These are phyloP conservation scores for Barnettozyma siamensis DNA, from an alignment of 805 yeast genomes.

Conservation along the genomic window DNA sequence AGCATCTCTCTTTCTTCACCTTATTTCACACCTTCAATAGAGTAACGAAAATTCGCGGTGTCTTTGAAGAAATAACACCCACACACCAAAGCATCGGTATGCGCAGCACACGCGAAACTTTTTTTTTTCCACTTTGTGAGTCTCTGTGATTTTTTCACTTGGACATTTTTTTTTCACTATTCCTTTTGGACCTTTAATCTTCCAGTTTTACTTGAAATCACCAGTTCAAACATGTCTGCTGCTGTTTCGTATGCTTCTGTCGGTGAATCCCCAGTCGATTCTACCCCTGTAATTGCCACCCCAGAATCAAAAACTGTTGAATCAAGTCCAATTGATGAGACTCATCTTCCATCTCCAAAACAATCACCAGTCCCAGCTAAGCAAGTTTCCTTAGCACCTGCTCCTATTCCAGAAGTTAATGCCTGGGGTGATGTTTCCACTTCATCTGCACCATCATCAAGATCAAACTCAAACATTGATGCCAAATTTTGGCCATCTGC, in stretches of 20 bases:
- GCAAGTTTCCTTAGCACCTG: slow-evolving; percentile 44
- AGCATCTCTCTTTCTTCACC: neutral
- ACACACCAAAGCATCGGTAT: slow-evolving; percentile 2
- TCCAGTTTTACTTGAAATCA: neutral
- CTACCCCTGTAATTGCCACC: slow-evolving; percentile 19
- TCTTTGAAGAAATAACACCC: neutral
- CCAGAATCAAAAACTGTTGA: slow-evolving; percentile 13
- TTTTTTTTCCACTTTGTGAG: neutral
- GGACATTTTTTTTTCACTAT: slow-evolving; percentile 1
- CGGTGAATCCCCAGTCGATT: slow-evolving; percentile 11
- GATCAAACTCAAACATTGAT: slow-evolving; percentile 22
- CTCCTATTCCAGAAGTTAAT: slow-evolving; percentile 56
- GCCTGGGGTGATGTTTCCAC: slow-evolving; percentile 48
- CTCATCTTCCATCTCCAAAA: slow-evolving; percentile 26
- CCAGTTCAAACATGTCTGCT: slow-evolving; percentile 6
- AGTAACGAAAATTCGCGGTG: neutral
- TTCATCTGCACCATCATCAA: slow-evolving; percentile 22
- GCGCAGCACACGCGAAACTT: slow-evolving; percentile 5
- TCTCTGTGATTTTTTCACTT: slow-evolving; percentile 1
- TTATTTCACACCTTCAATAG: neutral
- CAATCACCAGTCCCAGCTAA: slow-evolving; percentile 22
- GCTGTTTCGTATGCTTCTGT: slow-evolving; percentile 26
- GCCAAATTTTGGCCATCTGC: slow-evolving; percentile 34
- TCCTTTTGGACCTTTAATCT: neutral
- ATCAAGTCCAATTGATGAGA: slow-evolving; percentile 4